These are phyloP conservation scores for Stemphylium beticola DNA, from an alignment of 2,329 filamentous ascomycete genomes.

Conservation along the genomic window DNA sequence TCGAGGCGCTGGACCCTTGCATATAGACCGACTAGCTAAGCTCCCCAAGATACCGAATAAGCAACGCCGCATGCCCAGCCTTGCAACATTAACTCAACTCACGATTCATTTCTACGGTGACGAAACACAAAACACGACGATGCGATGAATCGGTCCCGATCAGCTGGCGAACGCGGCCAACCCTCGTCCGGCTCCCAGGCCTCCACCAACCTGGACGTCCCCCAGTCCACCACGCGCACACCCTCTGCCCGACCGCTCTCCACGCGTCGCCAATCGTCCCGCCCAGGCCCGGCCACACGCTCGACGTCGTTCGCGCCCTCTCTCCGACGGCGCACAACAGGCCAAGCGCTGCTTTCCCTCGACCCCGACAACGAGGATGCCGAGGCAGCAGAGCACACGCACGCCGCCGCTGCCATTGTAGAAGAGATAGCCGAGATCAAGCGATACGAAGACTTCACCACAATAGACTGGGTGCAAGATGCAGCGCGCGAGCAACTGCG, in stretches of 20 bases:
- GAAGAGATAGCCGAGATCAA: slow-evolving; percentile 98
- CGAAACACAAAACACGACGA: slow-evolving; percentile 21
- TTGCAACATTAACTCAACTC: neutral
- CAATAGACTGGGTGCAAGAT: slow-evolving; percentile 99
- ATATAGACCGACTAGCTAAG: neutral
- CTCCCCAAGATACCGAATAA: neutral
- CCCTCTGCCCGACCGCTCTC: slow-evolving; percentile 53
- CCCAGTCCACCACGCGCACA: slow-evolving; percentile 21
- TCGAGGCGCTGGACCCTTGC: slow-evolving; percentile 12
- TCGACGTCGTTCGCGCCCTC: slow-evolving; percentile 59
- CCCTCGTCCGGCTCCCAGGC: slow-evolving; percentile 1
- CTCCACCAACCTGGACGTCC: neutral
- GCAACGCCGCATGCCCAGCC: neutral
- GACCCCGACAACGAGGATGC: slow-evolving; percentile 67
- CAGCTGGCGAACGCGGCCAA: slow-evolving; percentile 8
- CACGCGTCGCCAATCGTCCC: slow-evolving; percentile 45
- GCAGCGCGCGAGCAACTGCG: slow-evolving; percentile 87
- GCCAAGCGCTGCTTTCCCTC: slow-evolving; percentile 69
- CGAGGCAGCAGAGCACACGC: slow-evolving; percentile 55
- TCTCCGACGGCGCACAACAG: slow-evolving; percentile 66
- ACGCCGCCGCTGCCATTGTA: slow-evolving; percentile 74
- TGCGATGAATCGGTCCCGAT: slow-evolving; percentile 54
- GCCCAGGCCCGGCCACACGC: slow-evolving; percentile 28
- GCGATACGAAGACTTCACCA: slow-evolving; percentile 98
- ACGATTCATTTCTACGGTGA: slow-evolving; percentile 5